Percentiles rank a stretch among this genome's conserved stretches.
Evolutionary conservation across 1,284 basidiomycete genomes (phyloP).

Genomic region (Fomitiporia mediterranea): DNA sequence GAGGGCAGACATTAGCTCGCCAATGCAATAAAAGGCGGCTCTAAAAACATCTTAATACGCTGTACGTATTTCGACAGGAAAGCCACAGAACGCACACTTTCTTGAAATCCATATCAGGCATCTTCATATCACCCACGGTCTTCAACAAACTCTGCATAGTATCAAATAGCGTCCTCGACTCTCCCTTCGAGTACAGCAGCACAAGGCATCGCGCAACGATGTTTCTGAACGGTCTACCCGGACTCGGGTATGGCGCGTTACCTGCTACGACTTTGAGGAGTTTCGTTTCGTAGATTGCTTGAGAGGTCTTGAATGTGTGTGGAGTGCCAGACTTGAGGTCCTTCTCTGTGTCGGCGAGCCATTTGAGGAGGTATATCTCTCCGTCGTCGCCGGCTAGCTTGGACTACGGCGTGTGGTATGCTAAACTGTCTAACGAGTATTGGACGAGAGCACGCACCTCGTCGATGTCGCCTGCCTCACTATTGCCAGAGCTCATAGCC

Average conservation of each 20-base stretch:
- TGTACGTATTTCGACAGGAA: slow-evolving; percentile 17
- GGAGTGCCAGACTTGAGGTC: slow-evolving; percentile 43
- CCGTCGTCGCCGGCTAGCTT: slow-evolving; percentile 70
- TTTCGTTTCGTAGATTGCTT: slow-evolving; percentile 55
- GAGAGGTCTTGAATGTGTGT: slow-evolving; percentile 59
- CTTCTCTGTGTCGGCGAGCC: slow-evolving; percentile 68
- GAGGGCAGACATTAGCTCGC: slow-evolving; percentile 81
- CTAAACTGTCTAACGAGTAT: not conserved
- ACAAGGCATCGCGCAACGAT: slow-evolving; percentile 77
- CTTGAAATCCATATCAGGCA: slow-evolving; percentile 52
- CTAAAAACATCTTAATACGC: slow-evolving; percentile 28
- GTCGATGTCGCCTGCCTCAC: not conserved
- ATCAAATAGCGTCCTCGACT: slow-evolving; percentile 84
- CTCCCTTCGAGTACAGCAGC: slow-evolving; percentile 74
- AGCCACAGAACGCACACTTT: slow-evolving; percentile 55
- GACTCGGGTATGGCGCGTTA: slow-evolving; percentile 61
- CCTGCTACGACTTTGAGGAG: slow-evolving; percentile 62
- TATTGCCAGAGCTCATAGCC: not conserved
- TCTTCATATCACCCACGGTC: slow-evolving; percentile 68
- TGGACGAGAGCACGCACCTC: not conserved
- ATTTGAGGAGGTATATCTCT: slow-evolving; percentile 79
- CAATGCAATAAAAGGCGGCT: slow-evolving; percentile 77
- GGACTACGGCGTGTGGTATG: slow-evolving; percentile 39
- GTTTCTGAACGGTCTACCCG: slow-evolving; percentile 82
- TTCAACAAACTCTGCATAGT: slow-evolving; percentile 78